phyloP scores from a whole-genome alignment of 2,329 filamentous ascomycete genomes.

The Blastomyces parvus region DNA sequence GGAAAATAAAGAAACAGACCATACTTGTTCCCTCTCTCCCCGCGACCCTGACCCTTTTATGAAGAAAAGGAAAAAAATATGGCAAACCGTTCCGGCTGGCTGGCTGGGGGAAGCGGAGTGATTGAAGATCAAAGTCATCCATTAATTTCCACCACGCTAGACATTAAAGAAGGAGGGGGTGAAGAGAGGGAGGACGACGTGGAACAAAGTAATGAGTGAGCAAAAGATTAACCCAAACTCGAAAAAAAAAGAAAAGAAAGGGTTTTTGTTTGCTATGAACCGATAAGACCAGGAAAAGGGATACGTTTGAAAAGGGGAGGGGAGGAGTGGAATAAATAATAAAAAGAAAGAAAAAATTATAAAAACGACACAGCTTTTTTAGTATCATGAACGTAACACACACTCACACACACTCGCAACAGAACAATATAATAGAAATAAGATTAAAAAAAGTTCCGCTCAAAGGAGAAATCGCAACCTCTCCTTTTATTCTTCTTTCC shows the following conservation, averaged over 20 bases:
- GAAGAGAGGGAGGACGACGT: not conserved
- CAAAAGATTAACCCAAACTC: not conserved
- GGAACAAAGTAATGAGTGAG: not conserved
- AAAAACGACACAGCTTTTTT: not conserved
- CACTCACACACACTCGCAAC: not conserved
- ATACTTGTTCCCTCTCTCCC: too few species aligned
- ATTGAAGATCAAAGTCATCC: not conserved
- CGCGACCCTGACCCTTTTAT: not conserved
- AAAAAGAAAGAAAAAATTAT: not conserved
- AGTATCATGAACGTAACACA: slow-evolving; percentile 2
- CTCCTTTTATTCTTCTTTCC: not conserved
- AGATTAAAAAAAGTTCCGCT: not conserved
- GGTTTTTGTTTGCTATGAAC: not conserved
- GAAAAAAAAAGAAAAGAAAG: not conserved
- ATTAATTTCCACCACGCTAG: not conserved
- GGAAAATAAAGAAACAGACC: too few species aligned
- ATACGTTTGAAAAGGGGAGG: not conserved
- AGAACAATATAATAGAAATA: not conserved
- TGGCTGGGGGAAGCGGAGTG: not conserved
- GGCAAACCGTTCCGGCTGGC: not conserved
- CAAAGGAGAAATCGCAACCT: not conserved
- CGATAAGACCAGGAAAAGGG: not conserved
- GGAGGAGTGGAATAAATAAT: not conserved
- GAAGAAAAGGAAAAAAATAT: not conserved
- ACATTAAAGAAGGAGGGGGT: not conserved